Base-by-base conservation (phyloP, 768 basidiomycete genomes). In the Hygrophorus pudorinus region DNA sequence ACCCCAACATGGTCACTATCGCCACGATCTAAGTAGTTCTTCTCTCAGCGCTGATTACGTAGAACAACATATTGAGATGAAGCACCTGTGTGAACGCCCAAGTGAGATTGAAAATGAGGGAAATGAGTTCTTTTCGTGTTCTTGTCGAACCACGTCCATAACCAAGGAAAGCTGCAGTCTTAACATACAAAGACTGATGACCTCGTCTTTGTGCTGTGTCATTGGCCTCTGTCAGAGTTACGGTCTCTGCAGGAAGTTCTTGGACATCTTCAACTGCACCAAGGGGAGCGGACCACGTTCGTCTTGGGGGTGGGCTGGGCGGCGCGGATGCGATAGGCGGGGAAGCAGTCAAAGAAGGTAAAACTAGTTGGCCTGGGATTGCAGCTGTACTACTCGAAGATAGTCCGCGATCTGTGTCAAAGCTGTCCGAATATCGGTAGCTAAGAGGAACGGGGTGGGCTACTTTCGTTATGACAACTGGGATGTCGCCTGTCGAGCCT, bases 61-160 rank as follows among this genome's bases (percentile, higher is more conserved):
- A 32, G 20, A 14, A 48, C 12, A 48, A 13, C 27, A 10, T 29
- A 39, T 16, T 7, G 38, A 13, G 3, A 33, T 17, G 41, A 59
- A 67, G 30, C 38, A 77, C 79, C 66, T 80, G 79, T 12, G 64
- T 52, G 29, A 70, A 51, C 45, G 68, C 70, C 49, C 72, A 73
- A 4, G 54, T 38, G 14, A 76, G 45, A 31, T 63, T 66, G 54
- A 67, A 71, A 20, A 73, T 56, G 7, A 78, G 49, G 12, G 70
- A 70, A 20, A 78, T 62, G 16, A 76, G 54, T 38, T 71, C 63
- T 51, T 71, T 72, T 35, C 77, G 64, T 14, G 64, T 64, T 48
- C 59, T 62, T 5, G 70, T 62, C n/a, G 68, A 72, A 32, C 68
- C 60, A n/a, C 66, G 63, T 6, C 78, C 78, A 51, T 71, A 64